Percentiles rank a stretch among this genome's conserved stretches.
These are phyloP conservation scores for Waltiozyma sp. DNA, from an alignment of 1,139 yeast species.

Conservation along the genomic window DNA sequence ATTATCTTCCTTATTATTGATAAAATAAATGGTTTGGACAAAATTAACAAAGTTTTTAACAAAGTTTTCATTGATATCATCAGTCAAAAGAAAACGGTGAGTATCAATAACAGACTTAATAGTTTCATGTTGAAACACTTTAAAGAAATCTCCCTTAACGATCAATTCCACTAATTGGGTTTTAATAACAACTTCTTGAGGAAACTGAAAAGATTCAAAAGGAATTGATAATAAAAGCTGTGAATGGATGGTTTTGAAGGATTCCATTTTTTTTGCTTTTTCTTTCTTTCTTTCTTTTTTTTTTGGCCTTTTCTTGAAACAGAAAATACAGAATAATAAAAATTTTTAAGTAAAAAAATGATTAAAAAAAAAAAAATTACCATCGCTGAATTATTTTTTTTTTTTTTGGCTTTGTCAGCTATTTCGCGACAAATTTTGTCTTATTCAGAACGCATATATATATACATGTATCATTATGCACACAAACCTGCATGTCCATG, in stretches of 20 bases:
- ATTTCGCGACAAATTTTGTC: no score
- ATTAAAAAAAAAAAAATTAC: no score
- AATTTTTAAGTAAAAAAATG: no score
- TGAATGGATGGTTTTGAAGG: slow-evolving; percentile 6
- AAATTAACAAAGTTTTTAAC: slow-evolving; percentile 2
- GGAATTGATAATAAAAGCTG: slow-evolving; percentile 8
- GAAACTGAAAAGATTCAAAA: slow-evolving; percentile 3
- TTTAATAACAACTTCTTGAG: slow-evolving; percentile 1
- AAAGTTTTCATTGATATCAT: slow-evolving; percentile 4
- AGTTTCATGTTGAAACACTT: slow-evolving; percentile 5
- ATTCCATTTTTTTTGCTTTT: neutral
- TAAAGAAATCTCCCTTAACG: slow-evolving; percentile 11
- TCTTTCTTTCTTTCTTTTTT: no score
- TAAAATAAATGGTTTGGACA: neutral
- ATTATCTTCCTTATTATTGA: neutral
- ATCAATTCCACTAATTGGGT: slow-evolving; percentile 4
- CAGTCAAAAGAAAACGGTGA: neutral
- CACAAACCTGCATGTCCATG: no score
- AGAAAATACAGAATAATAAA: no score
- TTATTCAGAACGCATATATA: no score
- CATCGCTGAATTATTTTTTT: no score
- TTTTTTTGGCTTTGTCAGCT: no score
- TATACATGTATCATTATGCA: no score
- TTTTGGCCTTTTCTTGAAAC: no score
- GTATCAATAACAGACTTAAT: slow-evolving; percentile 1